Base-by-base conservation (phyloP, 2,329 filamentous ascomycete genomes). In the Pezizomycotina sp. region DNA sequence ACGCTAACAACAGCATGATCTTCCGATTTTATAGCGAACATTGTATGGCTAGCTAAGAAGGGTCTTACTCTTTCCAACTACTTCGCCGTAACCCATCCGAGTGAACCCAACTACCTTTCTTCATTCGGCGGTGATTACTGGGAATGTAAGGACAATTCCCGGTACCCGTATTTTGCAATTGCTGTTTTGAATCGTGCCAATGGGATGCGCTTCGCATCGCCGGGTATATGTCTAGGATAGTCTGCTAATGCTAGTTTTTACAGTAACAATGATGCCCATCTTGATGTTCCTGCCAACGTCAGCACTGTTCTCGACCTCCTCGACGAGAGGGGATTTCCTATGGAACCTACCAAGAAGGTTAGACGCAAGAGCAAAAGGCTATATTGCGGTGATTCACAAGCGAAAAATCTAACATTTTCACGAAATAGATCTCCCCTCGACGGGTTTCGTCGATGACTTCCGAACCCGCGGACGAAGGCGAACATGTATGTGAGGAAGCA, bases 401-500 rank as follows among this genome's bases (percentile, higher is more conserved):
- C n/a, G n/a, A n/a, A n/a, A n/a, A n/a, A n/a, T n/a, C n/a, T n/a
- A n/a, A n/a, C n/a, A n/a, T n/a, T n/a, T n/a, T n/a, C n/a, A n/a
- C n/a, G n/a, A n/a, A n/a, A n/a, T n/a, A n/a, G n/a, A n/a, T n/a
- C n/a, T n/a, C n/a, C n/a, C n/a, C n/a, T n/a, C n/a, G n/a, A n/a
- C n/a, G n/a, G n/a, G n/a, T n/a, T n/a, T n/a, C n/a, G n/a, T n/a
- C n/a, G n/a, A n/a, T 56, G 22, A 60, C 58, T 1, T 62, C 54
- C 62, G 69, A 37, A 82, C 56, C 70, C 71, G 46, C 44, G 69
- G 48, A 78, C 66, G 2, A 66, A 68, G 19, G 64, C 66, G 31
- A 78, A 83, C 50, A 71, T 76, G 59, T 89, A 89, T 53, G 78
- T 86, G 5, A 73, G 81, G 52, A 86, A 89, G 60, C 80, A 89